A percentile compares a stretch with the other conserved stretches of the same genome.
Conservation (phyloP, 2,329 filamentous ascomycete species). For the Exophiala sp. region DNA sequence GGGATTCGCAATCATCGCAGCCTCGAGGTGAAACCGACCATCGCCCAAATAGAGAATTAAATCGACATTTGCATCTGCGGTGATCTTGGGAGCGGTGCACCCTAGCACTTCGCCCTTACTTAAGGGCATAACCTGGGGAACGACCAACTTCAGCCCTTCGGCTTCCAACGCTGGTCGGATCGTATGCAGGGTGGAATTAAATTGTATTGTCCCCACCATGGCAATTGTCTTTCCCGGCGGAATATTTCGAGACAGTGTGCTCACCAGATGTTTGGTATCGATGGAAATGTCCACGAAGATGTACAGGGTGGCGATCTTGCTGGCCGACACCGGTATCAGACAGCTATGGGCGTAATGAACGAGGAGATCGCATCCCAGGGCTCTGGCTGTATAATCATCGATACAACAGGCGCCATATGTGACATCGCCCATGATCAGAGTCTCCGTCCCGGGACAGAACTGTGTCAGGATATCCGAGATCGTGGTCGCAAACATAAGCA, state of each 20-base stretch:
- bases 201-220: conserved; percentile 94
- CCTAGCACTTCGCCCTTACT: conserved; percentile 94
- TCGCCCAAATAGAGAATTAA: conserved; percentile 85
- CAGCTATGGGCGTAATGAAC: conserved; percentile 98
- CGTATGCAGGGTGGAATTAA: conserved; percentile 93
- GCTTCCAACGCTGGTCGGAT: conserved; percentile 70
- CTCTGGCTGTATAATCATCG: conserved; percentile 93
- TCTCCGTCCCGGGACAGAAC: conserved; percentile 87
- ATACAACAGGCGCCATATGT: conserved; percentile 99
- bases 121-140: conserved; percentile 87
- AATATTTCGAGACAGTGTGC: conserved; percentile 85
- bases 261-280: conserved; percentile 78
- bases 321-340: conserved; percentile 91
- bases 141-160: conserved; percentile 75
- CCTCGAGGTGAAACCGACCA: conserved; percentile 91
- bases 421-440: conserved; percentile 97
- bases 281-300: conserved; percentile 98
- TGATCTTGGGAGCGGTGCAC: conserved; percentile 83
- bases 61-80: conserved; percentile 55
- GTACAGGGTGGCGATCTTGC: conserved; percentile 93
- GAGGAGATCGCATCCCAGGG: conserved; percentile 85
- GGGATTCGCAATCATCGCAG: conserved; percentile 98
- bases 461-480: conserved; percentile 93
- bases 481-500: conserved; percentile 92
- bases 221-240: conserved; percentile 77